A percentile compares a stretch with the other conserved stretches of the same genome.
These are phyloP conservation scores for Penicillium vulpinum DNA, from an alignment of 2,329 filamentous ascomycete genomes.

Conservation along the genomic window DNA sequence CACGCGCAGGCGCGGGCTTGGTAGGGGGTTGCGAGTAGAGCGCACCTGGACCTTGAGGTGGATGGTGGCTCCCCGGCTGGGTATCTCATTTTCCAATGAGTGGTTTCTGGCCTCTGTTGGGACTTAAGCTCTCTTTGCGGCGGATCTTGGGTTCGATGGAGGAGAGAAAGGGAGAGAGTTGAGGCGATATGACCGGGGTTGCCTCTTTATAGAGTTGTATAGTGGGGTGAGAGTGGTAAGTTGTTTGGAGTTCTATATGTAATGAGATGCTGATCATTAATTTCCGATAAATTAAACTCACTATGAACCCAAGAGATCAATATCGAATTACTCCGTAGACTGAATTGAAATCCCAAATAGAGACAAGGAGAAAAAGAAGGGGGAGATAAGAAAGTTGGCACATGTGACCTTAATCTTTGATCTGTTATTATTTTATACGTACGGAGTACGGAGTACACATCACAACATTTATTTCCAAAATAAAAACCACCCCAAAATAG, in stretches of 20 bases:
- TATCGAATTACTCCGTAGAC: background rate
- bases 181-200: background rate
- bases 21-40: constrained; percentile 14
- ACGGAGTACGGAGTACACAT: too few relatives aligned
- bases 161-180: background rate
- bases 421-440: too few relatives aligned
- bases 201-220: background rate
- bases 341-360: background rate
- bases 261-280: background rate
- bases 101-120: constrained; percentile 5
- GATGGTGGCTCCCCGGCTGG: constrained; percentile 26
- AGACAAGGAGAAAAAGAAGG: background rate
- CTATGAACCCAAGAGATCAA: background rate
- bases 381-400: background rate
- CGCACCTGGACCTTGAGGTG: constrained; percentile 28
- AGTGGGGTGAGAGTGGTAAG: background rate
- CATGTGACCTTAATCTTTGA: background rate
- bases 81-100: constrained; percentile 37
- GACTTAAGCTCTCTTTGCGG: constrained; percentile 4
- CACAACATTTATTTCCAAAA: too few relatives aligned
- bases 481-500: too few relatives aligned
- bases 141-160: background rate
- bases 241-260: background rate
- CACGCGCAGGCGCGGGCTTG: constrained; percentile 14
- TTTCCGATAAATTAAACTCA: background rate